These are phyloP conservation scores for Blastobotrys peoriensis DNA, from an alignment of 805 yeast species.

Conservation along the genomic window DNA sequence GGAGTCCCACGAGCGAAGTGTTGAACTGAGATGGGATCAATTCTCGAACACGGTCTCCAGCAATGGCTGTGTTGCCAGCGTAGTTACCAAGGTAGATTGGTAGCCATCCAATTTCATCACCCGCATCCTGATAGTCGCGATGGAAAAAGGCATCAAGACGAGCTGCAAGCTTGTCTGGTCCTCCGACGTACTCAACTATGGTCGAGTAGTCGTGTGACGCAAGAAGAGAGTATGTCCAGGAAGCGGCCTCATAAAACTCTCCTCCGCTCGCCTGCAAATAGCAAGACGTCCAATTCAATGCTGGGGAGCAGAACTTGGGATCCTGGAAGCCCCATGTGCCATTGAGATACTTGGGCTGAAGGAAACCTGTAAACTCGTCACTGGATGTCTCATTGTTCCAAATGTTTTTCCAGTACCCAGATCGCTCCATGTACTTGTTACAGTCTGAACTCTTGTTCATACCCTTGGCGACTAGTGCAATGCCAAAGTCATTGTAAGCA, in stretches of 20 bases:
- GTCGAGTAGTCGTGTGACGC: conserved; percentile 33
- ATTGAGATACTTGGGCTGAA: conserved; percentile 31
- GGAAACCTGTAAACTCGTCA: conserved; percentile 28
- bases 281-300: conserved; percentile 26
- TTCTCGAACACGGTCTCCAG: conserved; percentile 30
- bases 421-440: conserved; percentile 29
- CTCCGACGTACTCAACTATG: conserved; percentile 27
- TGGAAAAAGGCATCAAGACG: conserved; percentile 37
- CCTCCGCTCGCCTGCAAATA: conserved; percentile 32
- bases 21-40: conserved; percentile 27
- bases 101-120: conserved; percentile 35
- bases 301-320: conserved; percentile 2
- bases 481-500: conserved; percentile 33
- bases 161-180: conserved; percentile 24
- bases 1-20: conserved; percentile 29
- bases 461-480: conserved; percentile 32
- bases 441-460: conserved; percentile 23
- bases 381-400: conserved; percentile 31
- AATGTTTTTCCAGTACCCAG: conserved; percentile 33
- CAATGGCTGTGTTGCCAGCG: conserved; percentile 27
- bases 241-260: conserved; percentile 35
- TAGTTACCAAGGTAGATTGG: conserved; percentile 34
- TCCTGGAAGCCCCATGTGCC: conserved; percentile 16
- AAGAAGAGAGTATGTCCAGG: conserved; percentile 3
- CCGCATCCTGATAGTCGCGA: conserved; percentile 30